Base-by-base conservation (phyloP, 2,329 filamentous ascomycete species). In the Cladophialophora yegresii region DNA sequence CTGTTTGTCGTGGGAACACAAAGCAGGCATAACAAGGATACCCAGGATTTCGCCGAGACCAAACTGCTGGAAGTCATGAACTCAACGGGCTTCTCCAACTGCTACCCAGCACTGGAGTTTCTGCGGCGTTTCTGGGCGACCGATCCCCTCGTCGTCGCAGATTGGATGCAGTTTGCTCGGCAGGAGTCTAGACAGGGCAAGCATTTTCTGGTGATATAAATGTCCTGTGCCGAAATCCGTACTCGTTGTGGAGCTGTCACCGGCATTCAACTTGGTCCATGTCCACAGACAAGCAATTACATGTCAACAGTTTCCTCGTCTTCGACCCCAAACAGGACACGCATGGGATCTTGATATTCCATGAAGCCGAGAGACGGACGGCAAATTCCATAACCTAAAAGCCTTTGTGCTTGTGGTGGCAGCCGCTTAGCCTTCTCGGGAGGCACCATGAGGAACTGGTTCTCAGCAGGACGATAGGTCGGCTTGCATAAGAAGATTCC, bases 221-320 rank as follows among this genome's bases (percentile, higher is more conserved):
- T 43, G 10, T 20, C 5, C 16, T 28, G 36, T 6, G 16, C 36
- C 36, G 36, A 16, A 20, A 43, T 12, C 6, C 8, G 16, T 16
- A 43, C 36, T 13, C 7, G 16, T n/a, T 16, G 16, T 8, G 36
- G 36, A 43, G 36, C 36, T 43, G 36, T 43, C 36, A 16, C 36
- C 16, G 16, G 13, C 13, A 7, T 16, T 3, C 36, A 16, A n/a
- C 36, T 8, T 36, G 22, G 10, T 22, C 9, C 26, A 33, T 26
- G 26, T 13, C 13, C 22, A 16, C 22, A 20, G 20, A n/a, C 51
- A 26, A 59, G 33, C 66, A 60, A 49, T 67, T 57, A 72, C 66
- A 73, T 74, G 22, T 73, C 66, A 32, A 77, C 71, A 0, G 76
- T 77, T 54, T 77, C 75, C 53, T 76, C 73, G 58, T 78, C 76